Percentiles rank a stretch among this genome's conserved stretches.
phyloP scores from a whole-genome alignment of 2,329 filamentous ascomycete genomes.

The Penicillium olsonii region DNA sequence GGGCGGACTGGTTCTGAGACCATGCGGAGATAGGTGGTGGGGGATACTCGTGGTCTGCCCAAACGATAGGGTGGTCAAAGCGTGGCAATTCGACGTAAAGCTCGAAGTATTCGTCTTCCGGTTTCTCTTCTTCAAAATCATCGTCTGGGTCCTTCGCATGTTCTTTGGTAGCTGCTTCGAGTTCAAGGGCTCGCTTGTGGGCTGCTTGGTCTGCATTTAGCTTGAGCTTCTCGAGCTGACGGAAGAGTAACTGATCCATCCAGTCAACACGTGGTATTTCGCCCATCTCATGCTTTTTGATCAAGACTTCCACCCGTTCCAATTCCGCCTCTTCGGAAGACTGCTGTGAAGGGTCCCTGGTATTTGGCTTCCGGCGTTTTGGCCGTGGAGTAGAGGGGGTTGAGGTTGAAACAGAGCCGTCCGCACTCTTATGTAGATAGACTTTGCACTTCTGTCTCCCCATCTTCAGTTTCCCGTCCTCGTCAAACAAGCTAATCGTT shows the following conservation, averaged over 20 bases:
- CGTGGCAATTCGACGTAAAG: slow-evolving; percentile 89
- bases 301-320: slow-evolving; percentile 81
- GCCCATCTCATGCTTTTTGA: slow-evolving; percentile 98
- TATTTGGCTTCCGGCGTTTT: slow-evolving; percentile 53
- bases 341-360: slow-evolving; percentile 47
- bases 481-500: slow-evolving; percentile 87
- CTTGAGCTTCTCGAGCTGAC: slow-evolving; percentile 78
- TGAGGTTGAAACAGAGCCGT: slow-evolving; percentile 76
- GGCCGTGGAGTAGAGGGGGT: slow-evolving; percentile 71
- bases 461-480: slow-evolving; percentile 86
- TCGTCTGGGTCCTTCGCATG: slow-evolving; percentile 39
- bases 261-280: slow-evolving; percentile 92
- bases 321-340: slow-evolving; percentile 80
- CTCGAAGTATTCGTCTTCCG: slow-evolving; percentile 68
- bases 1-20: slow-evolving; percentile 62
- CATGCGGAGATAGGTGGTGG: slow-evolving; percentile 79
- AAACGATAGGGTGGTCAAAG: slow-evolving; percentile 94
- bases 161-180: slow-evolving; percentile 30
- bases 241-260: slow-evolving; percentile 93
- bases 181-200: slow-evolving; percentile 53
- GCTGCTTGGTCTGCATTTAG: slow-evolving; percentile 65
- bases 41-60: slow-evolving; percentile 89
- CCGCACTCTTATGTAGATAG: slow-evolving; percentile 78
- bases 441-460: slow-evolving; percentile 89
- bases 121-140: slow-evolving; percentile 40